A percentile compares a stretch with the other conserved stretches of the same genome.
phyloP scores from a whole-genome alignment of 2,329 filamentous ascomycete genomes.

The Zymoseptoria brevis region DNA sequence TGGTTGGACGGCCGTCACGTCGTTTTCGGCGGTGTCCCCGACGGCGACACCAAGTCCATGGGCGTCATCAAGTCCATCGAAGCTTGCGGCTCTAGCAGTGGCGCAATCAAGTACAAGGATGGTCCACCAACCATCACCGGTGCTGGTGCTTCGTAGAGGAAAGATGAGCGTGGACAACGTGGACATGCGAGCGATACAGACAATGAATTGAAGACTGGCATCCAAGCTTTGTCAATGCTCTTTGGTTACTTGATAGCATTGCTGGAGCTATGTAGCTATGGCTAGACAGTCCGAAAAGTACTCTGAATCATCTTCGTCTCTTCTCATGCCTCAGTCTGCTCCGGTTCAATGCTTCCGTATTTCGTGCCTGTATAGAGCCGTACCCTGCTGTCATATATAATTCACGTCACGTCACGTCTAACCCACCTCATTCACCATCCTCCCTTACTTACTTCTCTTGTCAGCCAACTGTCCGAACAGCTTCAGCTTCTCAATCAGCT shows the following conservation, averaged over 20 bases:
- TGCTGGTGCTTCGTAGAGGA: slow-evolving; percentile 34
- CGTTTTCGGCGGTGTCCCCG: slow-evolving; percentile 67
- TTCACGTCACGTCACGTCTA: too few relatives aligned
- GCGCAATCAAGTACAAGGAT: slow-evolving; percentile 45
- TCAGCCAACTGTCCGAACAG: too few relatives aligned
- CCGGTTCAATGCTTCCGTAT: not conserved
- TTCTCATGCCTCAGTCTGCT: not conserved
- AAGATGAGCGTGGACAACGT: not conserved
- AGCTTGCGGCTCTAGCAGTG: slow-evolving; percentile 48
- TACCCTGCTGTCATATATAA: too few relatives aligned
- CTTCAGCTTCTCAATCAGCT: too few relatives aligned
- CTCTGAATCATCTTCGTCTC: not conserved
- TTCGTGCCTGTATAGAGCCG: too few relatives aligned
- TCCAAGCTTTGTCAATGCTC: not conserved
- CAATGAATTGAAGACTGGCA: not conserved
- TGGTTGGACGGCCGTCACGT: slow-evolving; percentile 76
- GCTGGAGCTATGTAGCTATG: not conserved
- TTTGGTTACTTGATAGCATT: not conserved
- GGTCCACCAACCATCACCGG: slow-evolving; percentile 45
- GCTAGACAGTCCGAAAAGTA: not conserved
- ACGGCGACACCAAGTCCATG: slow-evolving; percentile 46
- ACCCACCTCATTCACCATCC: too few relatives aligned
- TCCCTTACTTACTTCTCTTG: too few relatives aligned
- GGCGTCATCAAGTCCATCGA: slow-evolving; percentile 53
- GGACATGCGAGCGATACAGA: not conserved